phyloP scores from a whole-genome alignment of 257 asterid species.

The Eustoma russellianum region DNA sequence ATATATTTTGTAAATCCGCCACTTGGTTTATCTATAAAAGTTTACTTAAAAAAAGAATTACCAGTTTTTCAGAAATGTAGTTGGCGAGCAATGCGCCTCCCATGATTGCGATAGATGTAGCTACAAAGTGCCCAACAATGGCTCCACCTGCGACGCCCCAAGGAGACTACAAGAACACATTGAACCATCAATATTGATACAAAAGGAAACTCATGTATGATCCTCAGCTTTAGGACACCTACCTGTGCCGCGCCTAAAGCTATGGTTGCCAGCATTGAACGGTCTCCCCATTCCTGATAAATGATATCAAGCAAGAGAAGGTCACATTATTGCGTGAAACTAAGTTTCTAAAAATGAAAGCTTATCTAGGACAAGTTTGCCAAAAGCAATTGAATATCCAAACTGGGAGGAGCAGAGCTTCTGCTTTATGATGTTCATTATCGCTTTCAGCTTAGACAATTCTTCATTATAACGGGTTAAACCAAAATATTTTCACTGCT shows the following conservation, averaged over 20 bases:
- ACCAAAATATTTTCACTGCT: too few relatives aligned
- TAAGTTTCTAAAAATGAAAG: neutral
- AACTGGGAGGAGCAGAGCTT: too few relatives aligned
- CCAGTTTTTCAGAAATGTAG: slow-evolving; percentile 93
- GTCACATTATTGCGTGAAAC: neutral
- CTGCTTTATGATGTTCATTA: too few relatives aligned
- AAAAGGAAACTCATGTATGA: neutral
- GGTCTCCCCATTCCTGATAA: slow-evolving; percentile 94
- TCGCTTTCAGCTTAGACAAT: too few relatives aligned
- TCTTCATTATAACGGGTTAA: too few relatives aligned
- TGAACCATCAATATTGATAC: neutral
- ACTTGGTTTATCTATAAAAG: too few relatives aligned
- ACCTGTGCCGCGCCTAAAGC: slow-evolving; percentile 99
- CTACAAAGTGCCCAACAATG: slow-evolving; percentile 72
- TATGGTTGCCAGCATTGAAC: slow-evolving; percentile 97
- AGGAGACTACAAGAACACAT: slow-evolving; percentile 50
- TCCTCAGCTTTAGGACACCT: slow-evolving; percentile 3
- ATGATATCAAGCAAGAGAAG: neutral
- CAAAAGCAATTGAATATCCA: too few relatives aligned
- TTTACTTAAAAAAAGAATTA: slow-evolving; percentile 13
- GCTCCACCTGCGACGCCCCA: slow-evolving; percentile 99
- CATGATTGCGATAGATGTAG: slow-evolving; percentile 72
- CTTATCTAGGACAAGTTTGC: too few relatives aligned
- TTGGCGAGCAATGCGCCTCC: slow-evolving; percentile 95
- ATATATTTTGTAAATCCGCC: too few relatives aligned